These are phyloP conservation scores for Aristolochia californica DNA, from an alignment of 164 flowering plant genomes.

Conservation along the genomic window DNA sequence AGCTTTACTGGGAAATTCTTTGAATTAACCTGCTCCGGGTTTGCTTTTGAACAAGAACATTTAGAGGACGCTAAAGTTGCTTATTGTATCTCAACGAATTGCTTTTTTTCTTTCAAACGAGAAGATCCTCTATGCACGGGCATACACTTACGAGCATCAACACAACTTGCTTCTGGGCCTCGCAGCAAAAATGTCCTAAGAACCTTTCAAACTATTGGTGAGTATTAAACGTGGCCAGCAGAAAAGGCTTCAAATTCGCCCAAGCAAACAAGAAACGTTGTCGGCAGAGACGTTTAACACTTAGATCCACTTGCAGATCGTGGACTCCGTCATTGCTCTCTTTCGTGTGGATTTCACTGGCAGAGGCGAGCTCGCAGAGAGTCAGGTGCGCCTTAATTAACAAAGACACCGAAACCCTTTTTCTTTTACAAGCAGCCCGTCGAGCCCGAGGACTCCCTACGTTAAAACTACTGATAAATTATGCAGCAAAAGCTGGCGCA, in stretches of 20 bases:
- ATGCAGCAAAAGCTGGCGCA: conserved; percentile 96
- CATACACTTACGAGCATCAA: conserved; percentile 98
- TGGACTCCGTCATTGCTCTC: conserved; percentile 92
- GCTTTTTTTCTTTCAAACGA: background rate
- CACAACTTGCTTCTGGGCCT: conserved; percentile 87
- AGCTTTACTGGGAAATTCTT: too few species aligned
- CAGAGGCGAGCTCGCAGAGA: conserved; percentile 97
- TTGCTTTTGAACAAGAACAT: too few species aligned
- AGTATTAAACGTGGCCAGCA: conserved; percentile 7
- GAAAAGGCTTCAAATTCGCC: too few species aligned
- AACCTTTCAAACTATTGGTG: conserved; percentile 91
- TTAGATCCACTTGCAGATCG: conserved; percentile 38
- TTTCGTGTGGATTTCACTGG: conserved; percentile 97
- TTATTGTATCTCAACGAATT: too few species aligned
- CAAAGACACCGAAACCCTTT: background rate
- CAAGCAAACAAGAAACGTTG: too few species aligned
- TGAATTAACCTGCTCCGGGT: too few species aligned
- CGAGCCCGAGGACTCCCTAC: background rate
- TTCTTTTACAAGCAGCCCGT: background rate
- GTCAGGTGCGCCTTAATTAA: conserved; percentile 44
- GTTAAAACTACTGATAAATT: background rate
- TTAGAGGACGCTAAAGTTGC: too few species aligned
- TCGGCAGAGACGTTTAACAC: too few species aligned
- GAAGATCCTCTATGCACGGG: conserved; percentile 93
- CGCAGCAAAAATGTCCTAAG: conserved; percentile 97